Evolutionary conservation across 768 basidiomycete genomes (phyloP), one percentile per base, ranked within the genome.

Genomic region (Tulasnella sp.): DNA sequence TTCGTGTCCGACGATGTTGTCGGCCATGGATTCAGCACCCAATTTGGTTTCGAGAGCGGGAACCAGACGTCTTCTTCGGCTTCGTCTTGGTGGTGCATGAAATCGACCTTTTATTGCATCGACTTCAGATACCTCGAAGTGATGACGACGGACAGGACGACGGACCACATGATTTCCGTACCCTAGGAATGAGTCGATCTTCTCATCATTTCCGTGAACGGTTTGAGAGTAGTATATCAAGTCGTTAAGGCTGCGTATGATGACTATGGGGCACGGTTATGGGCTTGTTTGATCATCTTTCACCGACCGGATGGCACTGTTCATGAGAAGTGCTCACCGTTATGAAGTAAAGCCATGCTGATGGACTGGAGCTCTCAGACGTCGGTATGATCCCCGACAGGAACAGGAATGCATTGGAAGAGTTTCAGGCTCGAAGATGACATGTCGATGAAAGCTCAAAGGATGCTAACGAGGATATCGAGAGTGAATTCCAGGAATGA

Each of bases 341-440:
- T 75, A 34, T 75, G 74, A 22, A 75, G 4, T 17, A 75, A 25
- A 37, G 67, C 42, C 75, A 76, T 76, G 9, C 67, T 25, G 19
- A 76, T 68, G 2, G 75, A 68, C 49, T 76, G 75, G n/a, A 34
- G 37, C 25, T 76, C 75, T 31, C 12, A 76, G 25, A 68, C 49
- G 39, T 76, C 67, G 3, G 3, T 70, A 54, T 22, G 6, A 12
- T 67, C 38, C 11, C 75, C 75, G 38, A n/a, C 38, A 12, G 75
- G 75, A 19, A 76, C 38, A 29, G 64, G 64, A 7, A 76, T 17
- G 49, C 75, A 76, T 19, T 76, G 15, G 64, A 22, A 76, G n/a
- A 76, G 75, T 37, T 69, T 31, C n/a, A 31, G 12, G 3, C 29
- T 25, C 4, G 25, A 9, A 11, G 58, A 29, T 29, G 58, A 9